Conservation (phyloP, 2,329 filamentous ascomycete genomes). For the Fusarium nematophilum region DNA sequence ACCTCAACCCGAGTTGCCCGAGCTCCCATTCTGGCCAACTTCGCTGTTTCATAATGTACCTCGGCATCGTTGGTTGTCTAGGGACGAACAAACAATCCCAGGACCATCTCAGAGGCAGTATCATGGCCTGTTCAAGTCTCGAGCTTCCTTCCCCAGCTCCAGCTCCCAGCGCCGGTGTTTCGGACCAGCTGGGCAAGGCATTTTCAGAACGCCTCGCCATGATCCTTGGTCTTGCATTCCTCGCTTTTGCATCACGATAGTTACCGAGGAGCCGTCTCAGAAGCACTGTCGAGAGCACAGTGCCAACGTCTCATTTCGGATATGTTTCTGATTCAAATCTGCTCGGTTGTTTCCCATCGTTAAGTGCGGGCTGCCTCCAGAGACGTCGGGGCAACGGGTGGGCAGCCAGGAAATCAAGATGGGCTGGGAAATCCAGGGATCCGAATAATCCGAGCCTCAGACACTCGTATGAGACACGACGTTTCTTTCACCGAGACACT, state of each 20-base stretch:
- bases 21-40: conserved; percentile 4
- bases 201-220: conserved; percentile 9
- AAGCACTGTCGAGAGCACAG: not conserved
- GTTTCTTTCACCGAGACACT: conserved; percentile 10
- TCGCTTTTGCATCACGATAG: too few species aligned
- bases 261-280: too few species aligned
- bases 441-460: conserved; percentile 7
- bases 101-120: not conserved
- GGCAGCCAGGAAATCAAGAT: too few species aligned
- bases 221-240: not conserved
- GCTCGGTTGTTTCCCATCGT: not conserved
- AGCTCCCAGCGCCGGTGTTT: conserved; percentile 31
- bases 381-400: not conserved
- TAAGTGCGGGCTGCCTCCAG: conserved; percentile 8
- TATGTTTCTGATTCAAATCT: conserved; percentile 23
- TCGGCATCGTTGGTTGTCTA: conserved; percentile 9
- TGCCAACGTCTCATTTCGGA: conserved; percentile 30
- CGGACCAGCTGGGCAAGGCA: conserved; percentile 16
- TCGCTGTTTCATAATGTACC: conserved; percentile 28
- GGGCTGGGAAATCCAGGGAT: not conserved
- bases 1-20: too few species aligned
- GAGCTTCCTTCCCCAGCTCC: conserved; percentile 8
- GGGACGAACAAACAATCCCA: conserved; percentile 7
- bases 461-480: conserved; percentile 6
- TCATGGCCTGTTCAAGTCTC: conserved; percentile 14